These are phyloP conservation scores for Syzygium aqueum DNA, from an alignment of 345 rosid genomes.

Conservation along the genomic window DNA sequence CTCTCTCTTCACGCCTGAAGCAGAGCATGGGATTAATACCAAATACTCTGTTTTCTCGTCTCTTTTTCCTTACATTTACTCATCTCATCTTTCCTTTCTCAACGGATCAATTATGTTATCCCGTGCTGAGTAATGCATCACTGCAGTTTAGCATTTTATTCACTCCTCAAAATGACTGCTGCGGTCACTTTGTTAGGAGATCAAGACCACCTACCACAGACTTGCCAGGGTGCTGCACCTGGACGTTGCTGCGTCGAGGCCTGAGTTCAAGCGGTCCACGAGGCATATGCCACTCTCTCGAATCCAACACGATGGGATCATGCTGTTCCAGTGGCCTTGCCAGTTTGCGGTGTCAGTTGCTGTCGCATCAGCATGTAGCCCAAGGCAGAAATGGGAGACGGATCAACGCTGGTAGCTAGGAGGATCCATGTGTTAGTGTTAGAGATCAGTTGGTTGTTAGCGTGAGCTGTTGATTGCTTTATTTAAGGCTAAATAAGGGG, in stretches of 20 bases:
- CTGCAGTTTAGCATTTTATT: too few relatives aligned
- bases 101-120: too few relatives aligned
- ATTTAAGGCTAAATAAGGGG: too few relatives aligned
- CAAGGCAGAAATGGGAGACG: constrained; percentile 42
- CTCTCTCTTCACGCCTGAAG: too few relatives aligned
- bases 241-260: constrained; percentile 25
- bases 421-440: background rate
- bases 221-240: constrained; percentile 48
- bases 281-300: constrained; percentile 47
- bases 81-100: too few relatives aligned
- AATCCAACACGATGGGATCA: constrained; percentile 43
- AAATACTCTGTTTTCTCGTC: too few relatives aligned
- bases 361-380: background rate
- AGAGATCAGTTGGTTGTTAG: background rate
- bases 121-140: too few relatives aligned
- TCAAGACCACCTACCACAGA: constrained; percentile 46
- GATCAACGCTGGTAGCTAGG: constrained; percentile 47
- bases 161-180: constrained; percentile 5
- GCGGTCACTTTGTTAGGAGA: constrained; percentile 25
- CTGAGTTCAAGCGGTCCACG: constrained; percentile 42
- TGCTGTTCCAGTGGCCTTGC: constrained; percentile 11
- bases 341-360: constrained; percentile 8
- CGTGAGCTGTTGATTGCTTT: too few relatives aligned
- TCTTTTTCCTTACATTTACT: too few relatives aligned
- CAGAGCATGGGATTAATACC: too few relatives aligned